These are phyloP conservation scores for Ganoderma multipileum DNA, from an alignment of 1,284 basidiomycete species.

Conservation along the genomic window DNA sequence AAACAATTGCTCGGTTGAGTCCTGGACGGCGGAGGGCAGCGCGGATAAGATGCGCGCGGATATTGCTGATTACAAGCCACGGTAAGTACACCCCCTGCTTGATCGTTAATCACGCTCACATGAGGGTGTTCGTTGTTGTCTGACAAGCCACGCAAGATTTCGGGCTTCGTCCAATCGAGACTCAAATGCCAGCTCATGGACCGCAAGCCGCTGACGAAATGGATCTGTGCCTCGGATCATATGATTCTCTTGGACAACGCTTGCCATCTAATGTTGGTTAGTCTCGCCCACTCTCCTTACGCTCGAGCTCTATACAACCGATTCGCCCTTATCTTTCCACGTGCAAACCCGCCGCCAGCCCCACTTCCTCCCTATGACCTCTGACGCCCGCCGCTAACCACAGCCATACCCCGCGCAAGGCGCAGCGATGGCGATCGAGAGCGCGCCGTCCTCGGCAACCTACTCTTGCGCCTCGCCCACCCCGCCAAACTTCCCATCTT, in stretches of 20 bases:
- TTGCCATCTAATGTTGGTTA: constrained; percentile 67
- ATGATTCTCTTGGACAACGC: constrained; percentile 50
- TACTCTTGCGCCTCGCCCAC: constrained; percentile 56
- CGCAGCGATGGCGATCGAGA: constrained; percentile 73
- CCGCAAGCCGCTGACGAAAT: constrained; percentile 47
- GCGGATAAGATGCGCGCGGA: constrained; percentile 53
- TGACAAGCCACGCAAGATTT: constrained; percentile 47
- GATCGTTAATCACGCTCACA: background rate
- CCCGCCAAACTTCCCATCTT: constrained; percentile 51
- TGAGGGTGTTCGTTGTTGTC: background rate
- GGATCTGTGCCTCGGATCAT: constrained; percentile 47
- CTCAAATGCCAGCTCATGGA: constrained; percentile 55
- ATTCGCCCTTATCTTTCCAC: too few relatives aligned
- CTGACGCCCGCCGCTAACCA: background rate
- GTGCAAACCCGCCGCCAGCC: too few relatives aligned
- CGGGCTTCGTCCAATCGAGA: constrained; percentile 47
- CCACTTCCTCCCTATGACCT: too few relatives aligned
- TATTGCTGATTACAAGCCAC: constrained; percentile 53
- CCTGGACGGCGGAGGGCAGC: constrained; percentile 52
- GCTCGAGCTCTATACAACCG: too few relatives aligned
- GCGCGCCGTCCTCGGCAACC: constrained; percentile 65
- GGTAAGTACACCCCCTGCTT: constrained; percentile 38
- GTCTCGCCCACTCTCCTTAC: constrained; percentile 4
- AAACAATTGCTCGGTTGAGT: constrained; percentile 52
- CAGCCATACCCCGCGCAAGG: constrained; percentile 72